Evolutionary conservation across 306 rosid genomes (phyloP), one percentile per base, ranked within the genome.

Genomic region (Pyrus betulifolia): DNA sequence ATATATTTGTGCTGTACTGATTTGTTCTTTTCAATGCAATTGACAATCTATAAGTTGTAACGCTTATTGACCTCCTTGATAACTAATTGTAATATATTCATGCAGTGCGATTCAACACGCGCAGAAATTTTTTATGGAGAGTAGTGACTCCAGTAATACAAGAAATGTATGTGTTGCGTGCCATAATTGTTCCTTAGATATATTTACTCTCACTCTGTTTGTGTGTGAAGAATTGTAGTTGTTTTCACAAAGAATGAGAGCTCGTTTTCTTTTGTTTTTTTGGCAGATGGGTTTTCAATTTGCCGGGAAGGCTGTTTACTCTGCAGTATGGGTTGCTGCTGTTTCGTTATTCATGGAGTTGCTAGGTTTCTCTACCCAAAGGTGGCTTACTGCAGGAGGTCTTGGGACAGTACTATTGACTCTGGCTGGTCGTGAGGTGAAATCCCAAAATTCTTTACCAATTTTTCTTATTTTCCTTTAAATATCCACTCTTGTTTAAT

Each of bases 301-400:
- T 89, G 97, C 92, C 6, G 97, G 97, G 45, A 95, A 88, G 81
- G 96, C 97, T 75, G 85, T 95, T 55, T 92, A 95, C 76, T 89
- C 97, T 71, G 97, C 97, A 19, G 97, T 95, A 46, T 92, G 98
- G 97, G 83, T 95, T 84, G 98, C 96, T 71, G 98, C 98, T 51
- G 63, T 90, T 83, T 86, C 97, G 28, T 80, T 95, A 86, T 95
- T 95, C 78, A 90, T 95, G 98, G 98, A 92, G 88, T 84, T 92
- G 84, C 82, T 95, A 74, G 98, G 98, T 72, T 92, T 95, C 85
- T 92, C 98, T 23, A 95, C 98, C 75, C 97, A 95, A 80, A 92
- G 58, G 75, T 95, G 97, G 97, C 89, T 95, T 58, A 95, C 98
- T 67, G 98, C 97, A 35, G 98, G 98, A 85, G 98, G 98, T 86